These are phyloP conservation scores for Melanogaster broomeanus DNA, from an alignment of 768 basidiomycete genomes.

Conservation along the genomic window DNA sequence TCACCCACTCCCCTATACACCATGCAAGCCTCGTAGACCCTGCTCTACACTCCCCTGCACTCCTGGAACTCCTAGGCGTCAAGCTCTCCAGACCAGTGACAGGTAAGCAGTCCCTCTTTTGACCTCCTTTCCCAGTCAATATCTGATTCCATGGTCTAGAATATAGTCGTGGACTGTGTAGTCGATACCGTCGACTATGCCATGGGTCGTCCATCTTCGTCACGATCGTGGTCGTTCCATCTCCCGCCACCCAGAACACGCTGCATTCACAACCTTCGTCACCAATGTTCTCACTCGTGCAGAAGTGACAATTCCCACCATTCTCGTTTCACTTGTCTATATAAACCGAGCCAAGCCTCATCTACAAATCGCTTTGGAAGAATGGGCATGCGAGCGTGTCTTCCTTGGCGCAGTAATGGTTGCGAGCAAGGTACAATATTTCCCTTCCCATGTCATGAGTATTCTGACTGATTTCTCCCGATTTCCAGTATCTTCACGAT, in stretches of 20 bases:
- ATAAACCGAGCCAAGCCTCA: conserved; percentile 77
- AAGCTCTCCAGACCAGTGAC: conserved; percentile 63
- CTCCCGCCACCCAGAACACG: conserved; percentile 50
- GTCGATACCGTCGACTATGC: conserved; percentile 76
- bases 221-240: conserved; percentile 49
- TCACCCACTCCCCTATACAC: conserved; percentile 38
- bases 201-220: conserved; percentile 65
- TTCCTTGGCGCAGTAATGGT: conserved; percentile 89
- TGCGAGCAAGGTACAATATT: conserved; percentile 69
- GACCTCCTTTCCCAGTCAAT: background rate
- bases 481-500: conserved; percentile 75
- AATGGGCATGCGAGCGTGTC: conserved; percentile 88
- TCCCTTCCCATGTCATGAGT: conserved; percentile 18
- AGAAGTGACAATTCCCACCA: conserved; percentile 68
- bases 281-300: conserved; percentile 69
- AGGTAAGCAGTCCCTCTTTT: conserved; percentile 50
- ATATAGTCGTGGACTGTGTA: conserved; percentile 67
- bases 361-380: conserved; percentile 77
- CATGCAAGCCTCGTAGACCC: conserved; percentile 62
- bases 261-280: conserved; percentile 66
- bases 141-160: conserved; percentile 42
- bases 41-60: conserved; percentile 59
- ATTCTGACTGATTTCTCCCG: conserved; percentile 6
- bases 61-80: conserved; percentile 68
- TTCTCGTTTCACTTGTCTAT: conserved; percentile 75